phyloP scores from a whole-genome alignment of 257 asterid species.

The Apocynum venetum region DNA sequence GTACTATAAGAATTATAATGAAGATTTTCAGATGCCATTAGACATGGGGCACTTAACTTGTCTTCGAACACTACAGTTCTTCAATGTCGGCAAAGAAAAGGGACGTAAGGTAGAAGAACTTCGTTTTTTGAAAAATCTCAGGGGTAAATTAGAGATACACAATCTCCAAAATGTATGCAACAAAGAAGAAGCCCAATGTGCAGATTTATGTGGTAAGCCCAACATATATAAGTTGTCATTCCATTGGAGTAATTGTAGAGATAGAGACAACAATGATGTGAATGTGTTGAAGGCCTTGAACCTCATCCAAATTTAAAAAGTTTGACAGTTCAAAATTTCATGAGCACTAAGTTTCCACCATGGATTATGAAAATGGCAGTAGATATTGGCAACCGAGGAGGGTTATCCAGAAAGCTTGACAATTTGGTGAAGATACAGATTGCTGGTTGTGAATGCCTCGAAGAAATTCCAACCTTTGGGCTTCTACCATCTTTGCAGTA shows the following conservation, averaged over 20 bases:
- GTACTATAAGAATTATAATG: background rate
- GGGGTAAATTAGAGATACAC: constrained; percentile 16
- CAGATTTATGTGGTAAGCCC: constrained; percentile 11
- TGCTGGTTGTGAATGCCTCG: constrained; percentile 2
- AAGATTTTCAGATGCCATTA: constrained; percentile 3
- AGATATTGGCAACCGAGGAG: too few species aligned
- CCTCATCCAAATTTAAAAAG: constrained; percentile 27
- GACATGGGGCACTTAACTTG: constrained; percentile 17
- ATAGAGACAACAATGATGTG: constrained; percentile 8
- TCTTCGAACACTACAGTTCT: constrained; percentile 20
- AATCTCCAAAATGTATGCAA: constrained; percentile 20
- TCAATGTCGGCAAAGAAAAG: constrained; percentile 3
- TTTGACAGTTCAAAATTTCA: constrained; percentile 8
- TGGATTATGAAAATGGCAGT: constrained; percentile 21
- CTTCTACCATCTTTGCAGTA: constrained; percentile 22
- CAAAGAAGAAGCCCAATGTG: constrained; percentile 20
- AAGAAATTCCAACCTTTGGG: constrained; percentile 29
- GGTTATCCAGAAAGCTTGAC: background rate
- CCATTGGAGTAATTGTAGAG: background rate
- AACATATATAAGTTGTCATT: background rate
- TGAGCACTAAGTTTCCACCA: constrained; percentile 19
- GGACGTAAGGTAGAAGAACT: constrained; percentile 22
- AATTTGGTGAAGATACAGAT: background rate
- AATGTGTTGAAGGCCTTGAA: constrained; percentile 34
- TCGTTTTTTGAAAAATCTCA: constrained; percentile 16